Conservation (phyloP, 768 basidiomycete species). For the Russula vinacea region DNA sequence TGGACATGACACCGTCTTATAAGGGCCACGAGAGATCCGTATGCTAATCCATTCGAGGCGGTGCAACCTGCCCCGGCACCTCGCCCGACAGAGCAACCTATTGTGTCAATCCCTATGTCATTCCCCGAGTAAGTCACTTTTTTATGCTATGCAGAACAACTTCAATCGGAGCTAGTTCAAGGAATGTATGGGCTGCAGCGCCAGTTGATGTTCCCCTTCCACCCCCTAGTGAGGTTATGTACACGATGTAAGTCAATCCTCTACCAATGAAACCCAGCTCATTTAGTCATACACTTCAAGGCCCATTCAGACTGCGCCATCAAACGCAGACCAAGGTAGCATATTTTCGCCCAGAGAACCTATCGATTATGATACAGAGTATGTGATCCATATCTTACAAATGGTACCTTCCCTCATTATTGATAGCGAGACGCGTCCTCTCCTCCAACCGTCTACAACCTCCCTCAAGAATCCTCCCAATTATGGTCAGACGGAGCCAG, state of each 20-base stretch:
- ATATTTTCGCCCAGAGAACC: constrained; percentile 19
- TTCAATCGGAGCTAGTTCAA: constrained; percentile 1
- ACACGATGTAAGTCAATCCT: constrained; percentile 18
- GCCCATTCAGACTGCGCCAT: constrained; percentile 25
- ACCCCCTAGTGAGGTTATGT: constrained; percentile 13
- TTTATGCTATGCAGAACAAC: neutral
- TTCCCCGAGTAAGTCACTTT: constrained; percentile 17
- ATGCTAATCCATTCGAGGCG: constrained; percentile 15
- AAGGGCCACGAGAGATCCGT: constrained; percentile 11
- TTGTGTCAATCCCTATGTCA: neutral
- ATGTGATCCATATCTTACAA: constrained; percentile 25
- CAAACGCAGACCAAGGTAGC: constrained; percentile 9
- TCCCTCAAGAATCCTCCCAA: constrained; percentile 29
- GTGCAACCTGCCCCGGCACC: constrained; percentile 3
- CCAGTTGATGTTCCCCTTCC: constrained; percentile 26
- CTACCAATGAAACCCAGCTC: neutral
- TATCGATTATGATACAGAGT: constrained; percentile 33
- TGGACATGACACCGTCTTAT: neutral
- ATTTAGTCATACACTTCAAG: constrained; percentile 7
- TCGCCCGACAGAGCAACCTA: constrained; percentile 8
- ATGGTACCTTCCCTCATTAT: constrained; percentile 5
- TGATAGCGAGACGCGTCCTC: constrained; percentile 52
- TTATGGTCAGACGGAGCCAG: constrained; percentile 26
- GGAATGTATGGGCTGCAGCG: constrained; percentile 15
- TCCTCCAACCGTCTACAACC: constrained; percentile 43